Percentiles rank a stretch among this genome's conserved stretches.
Evolutionary conservation across 441 rosid genomes (phyloP).

Genomic region (Brassica hybrid): DNA sequence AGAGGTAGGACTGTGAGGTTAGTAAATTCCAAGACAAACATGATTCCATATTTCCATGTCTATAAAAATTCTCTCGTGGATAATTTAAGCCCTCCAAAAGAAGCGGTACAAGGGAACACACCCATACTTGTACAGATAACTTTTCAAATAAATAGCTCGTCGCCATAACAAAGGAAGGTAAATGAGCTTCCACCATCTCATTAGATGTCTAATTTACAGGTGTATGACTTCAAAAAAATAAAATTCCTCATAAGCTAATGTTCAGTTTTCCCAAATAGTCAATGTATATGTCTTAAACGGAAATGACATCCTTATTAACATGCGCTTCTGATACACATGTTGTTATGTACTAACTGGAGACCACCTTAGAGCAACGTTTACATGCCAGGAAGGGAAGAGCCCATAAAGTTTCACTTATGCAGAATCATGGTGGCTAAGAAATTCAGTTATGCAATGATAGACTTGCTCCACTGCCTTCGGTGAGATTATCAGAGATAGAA

Average conservation of each 20-base stretch:
- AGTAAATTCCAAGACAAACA: constrained; percentile 25
- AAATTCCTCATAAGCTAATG: constrained; percentile 26
- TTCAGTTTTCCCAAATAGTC: constrained; percentile 12
- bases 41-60: constrained; percentile 14
- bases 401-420: constrained; percentile 31
- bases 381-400: constrained; percentile 5
- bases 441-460: constrained; percentile 78
- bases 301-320: constrained; percentile 14
- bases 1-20: neutral
- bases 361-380: constrained; percentile 2
- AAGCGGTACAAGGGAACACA: constrained; percentile 12
- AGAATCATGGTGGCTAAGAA: constrained; percentile 62
- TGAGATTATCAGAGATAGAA: constrained; percentile 15
- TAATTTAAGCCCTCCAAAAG: constrained; percentile 19
- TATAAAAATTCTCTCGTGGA: constrained; percentile 18
- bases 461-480: constrained; percentile 89
- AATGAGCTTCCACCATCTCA: no score
- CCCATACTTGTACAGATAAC: constrained; percentile 11
- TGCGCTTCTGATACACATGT: constrained; percentile 23
- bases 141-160: no score
- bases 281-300: constrained; percentile 23
- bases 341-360: constrained; percentile 8
- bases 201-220: constrained; percentile 20
- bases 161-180: no score
- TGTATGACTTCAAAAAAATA: constrained; percentile 22